Base-by-base conservation (phyloP, 805 yeast species). In the Yamadazyma insecticola region DNA sequence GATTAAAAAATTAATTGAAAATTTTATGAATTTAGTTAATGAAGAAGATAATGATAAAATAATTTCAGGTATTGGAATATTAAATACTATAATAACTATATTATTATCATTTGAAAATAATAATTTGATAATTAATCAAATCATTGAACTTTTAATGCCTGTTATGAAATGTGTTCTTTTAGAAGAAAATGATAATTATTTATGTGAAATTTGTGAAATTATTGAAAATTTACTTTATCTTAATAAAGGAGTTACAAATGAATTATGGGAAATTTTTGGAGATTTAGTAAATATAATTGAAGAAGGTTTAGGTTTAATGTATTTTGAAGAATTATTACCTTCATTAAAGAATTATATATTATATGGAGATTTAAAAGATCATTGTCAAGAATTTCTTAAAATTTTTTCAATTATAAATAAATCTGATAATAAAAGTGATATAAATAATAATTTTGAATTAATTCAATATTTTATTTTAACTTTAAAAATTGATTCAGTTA, bases 91-190 rank as follows among this genome's bases (percentile, higher is more conserved):
- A 60, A 75, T 82, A 19, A 86, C 96, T 0, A 80, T 90, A 32
- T 59, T 90, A 24, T 58, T 85, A 29, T 79, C 95, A 4, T 77
- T 89, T 60, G 95, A 92, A 54, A 82, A 81, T 50, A 80, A 96
- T 2, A 65, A 66, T 6, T 83, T 77, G 24, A 70, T 82, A 29
- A 79, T 86, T 11, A 58, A 55, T 15, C 70, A 67, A 50, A 64
- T 89, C 30, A 87, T 85, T 48, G 78, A 73, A 32, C 74, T 78
- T 5, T 73, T 84, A 29, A 59, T 71, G 29, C 94, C 95, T 5
- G 78, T 80, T 11, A 74, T 87, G 26, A 72, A 72, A 37, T 75
- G 70, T 42, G 82, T 89, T 5, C 66, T 90, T 23, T 70, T 63
- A 21, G 72, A 82, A 48, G 74, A 74, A 23, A 55, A 85, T 45